Base-by-base conservation (phyloP, 2,329 filamentous ascomycete species). In the Beauveria medogensis region DNA sequence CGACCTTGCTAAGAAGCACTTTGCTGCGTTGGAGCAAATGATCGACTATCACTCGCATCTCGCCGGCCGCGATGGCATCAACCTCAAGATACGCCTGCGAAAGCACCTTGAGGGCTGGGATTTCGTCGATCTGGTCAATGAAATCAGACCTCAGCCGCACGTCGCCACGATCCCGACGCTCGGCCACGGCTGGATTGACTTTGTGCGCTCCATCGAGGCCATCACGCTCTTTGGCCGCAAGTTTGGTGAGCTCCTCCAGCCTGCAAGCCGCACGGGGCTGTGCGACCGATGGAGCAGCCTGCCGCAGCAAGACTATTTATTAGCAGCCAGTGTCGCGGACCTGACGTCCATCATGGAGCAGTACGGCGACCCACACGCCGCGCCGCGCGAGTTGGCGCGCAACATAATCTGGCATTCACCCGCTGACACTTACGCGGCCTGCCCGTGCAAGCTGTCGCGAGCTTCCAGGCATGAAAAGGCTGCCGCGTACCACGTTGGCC, bases 31-130 rank as follows among this genome's bases (percentile, higher is more conserved):
- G 14, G 66, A 70, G 55, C 62, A 70, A 46, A 62, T 70, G 2
- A 64, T 68, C n/a, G 68, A 68, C 14, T 60, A 68, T 62, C 66
- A 71, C 20, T 40, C 52, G 1, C 22, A 62, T 6, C 46, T 65
- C 6, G 50, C 59, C 1, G 60, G 63, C 9, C 60, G 60, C 9
- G 43, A 56, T 48, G 67, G 64, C 3, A 18, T 61, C 2, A 63
- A 62, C 1, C 20, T 62, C n/a, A 63, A 20, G 8, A 14, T 34
- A 8, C 59, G 60, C 20, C 44, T 60, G 7, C 60, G 65, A n/a
- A 63, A 61, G 18, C 55, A 67, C 18, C 65, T 72, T n/a, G 68
- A 70, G 44, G 69, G 69, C 3, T 72, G 69, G 68, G 68, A 71
- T 47, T 72, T 71, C 58, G 60, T 48, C 0, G 68, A 72, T n/a